Evolutionary conservation across 1,284 basidiomycete genomes (phyloP).

Genomic region (Rugiboletus extremiorientalis): DNA sequence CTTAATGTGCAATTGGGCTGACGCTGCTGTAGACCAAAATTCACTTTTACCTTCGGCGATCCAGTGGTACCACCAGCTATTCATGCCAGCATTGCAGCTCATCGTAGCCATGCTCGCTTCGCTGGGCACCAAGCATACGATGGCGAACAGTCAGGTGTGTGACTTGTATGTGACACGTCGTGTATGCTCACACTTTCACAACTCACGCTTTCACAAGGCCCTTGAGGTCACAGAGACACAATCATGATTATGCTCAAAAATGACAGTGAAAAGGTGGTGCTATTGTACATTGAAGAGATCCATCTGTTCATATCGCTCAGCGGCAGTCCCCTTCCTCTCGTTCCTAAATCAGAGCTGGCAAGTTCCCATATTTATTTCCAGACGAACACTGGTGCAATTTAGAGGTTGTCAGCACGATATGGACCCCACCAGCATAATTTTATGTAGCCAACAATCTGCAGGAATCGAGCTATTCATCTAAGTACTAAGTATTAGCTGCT

Average conservation of each 20-base stretch:
- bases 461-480: no score
- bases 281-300: slow-evolving; percentile 73
- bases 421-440: no score
- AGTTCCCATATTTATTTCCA: slow-evolving; percentile 27
- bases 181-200: not conserved
- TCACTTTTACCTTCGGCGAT: slow-evolving; percentile 86
- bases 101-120: slow-evolving; percentile 70
- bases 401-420: no score
- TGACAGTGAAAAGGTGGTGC: slow-evolving; percentile 60
- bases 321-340: slow-evolving; percentile 60
- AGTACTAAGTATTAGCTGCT: no score
- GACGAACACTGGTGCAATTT: no score
- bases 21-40: slow-evolving; percentile 60
- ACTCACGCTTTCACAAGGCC: slow-evolving; percentile 49
- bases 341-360: slow-evolving; percentile 79
- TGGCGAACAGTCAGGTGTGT: slow-evolving; percentile 65
- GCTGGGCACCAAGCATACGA: slow-evolving; percentile 62
- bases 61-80: slow-evolving; percentile 86
- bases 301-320: slow-evolving; percentile 75
- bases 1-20: not conserved
- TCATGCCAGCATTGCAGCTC: slow-evolving; percentile 84
- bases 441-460: no score
- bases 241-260: slow-evolving; percentile 78
- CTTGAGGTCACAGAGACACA: slow-evolving; percentile 77
- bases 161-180: not conserved